Evolutionary conservation across 768 basidiomycete genomes (phyloP).

Genomic region (Tricholoma terreum): DNA sequence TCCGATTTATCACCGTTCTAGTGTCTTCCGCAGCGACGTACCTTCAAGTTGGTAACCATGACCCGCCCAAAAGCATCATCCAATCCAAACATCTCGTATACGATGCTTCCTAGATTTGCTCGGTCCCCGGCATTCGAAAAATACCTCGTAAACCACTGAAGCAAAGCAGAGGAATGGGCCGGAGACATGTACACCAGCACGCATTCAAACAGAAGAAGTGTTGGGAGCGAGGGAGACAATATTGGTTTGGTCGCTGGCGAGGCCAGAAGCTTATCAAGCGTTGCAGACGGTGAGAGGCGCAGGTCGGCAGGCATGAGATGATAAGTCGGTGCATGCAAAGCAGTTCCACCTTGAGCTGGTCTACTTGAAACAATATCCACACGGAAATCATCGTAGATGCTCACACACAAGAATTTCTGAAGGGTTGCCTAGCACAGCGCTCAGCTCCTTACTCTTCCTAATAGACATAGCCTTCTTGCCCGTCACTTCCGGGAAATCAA

Average conservation of each 20-base stretch:
- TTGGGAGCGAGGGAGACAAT: conserved; percentile 66
- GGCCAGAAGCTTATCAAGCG: conserved; percentile 39
- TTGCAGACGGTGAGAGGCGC: conserved; percentile 49
- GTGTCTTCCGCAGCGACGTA: conserved; percentile 24
- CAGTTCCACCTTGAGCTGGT: conserved; percentile 60
- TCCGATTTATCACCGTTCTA: conserved; percentile 1
- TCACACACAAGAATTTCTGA: conserved; percentile 43
- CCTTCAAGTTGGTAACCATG: conserved; percentile 86
- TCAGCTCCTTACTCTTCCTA: conserved; percentile 60
- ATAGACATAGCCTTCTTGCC: conserved; percentile 81
- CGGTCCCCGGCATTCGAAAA: conserved; percentile 31
- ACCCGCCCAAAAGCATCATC: conserved; percentile 88
- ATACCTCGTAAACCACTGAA: conserved; percentile 71
- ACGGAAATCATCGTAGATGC: conserved; percentile 6
- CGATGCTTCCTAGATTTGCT: conserved; percentile 50
- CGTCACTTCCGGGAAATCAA: conserved; percentile 89
- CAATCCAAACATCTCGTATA: conserved; percentile 94
- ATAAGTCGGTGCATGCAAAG: conserved; percentile 54
- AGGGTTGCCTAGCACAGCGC: conserved; percentile 43
- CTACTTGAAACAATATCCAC: conserved; percentile 3
- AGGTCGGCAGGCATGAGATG: conserved; percentile 79
- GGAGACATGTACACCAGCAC: conserved; percentile 87
- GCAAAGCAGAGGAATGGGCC: conserved; percentile 49
- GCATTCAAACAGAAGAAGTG: conserved; percentile 89
- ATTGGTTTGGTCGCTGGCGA: conserved; percentile 25